Base-by-base conservation (phyloP, 257 asterid species). In the Ilex asprella region DNA sequence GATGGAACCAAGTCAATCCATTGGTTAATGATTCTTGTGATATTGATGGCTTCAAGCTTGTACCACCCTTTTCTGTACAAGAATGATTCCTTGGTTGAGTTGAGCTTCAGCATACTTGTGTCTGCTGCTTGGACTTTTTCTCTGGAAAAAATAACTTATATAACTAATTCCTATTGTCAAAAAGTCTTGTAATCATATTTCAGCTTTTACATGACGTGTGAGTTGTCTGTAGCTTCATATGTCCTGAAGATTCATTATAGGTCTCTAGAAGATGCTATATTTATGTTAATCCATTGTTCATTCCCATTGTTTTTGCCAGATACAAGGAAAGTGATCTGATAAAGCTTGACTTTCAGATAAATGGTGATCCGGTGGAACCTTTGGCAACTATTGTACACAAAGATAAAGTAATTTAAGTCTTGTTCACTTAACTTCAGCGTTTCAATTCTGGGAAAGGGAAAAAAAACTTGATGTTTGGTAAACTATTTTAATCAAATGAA, bases 301-400 rank as follows among this genome's bases (percentile, higher is more conserved):
- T 12, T 21, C 46, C 16, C 9, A 1, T 14, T 56, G 47, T 63
- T 54, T 66, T 62, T 70, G 72, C 53, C 87, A 93, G 99, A 80
- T 89, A 89, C 58, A 82, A 59, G 73, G 93, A 86, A 76, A 89
- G 89, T 77, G 91, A 93, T 76, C 73, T 93, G 62, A 78, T 89
- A 74, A 92, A 89, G 91, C 99, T 89, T 65, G 99, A 93, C 78
- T 87, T 93, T 81, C 91, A 83, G 75, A 93, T 93, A 58, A 87
- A 78, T 60, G 95, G 96, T 61, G 99, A 93, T 10, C 79, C 76
- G n/a, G 97, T 93, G 73, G 99, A 93, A 72, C 99, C 99, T 61
- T 82, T 93, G 63, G 89, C 99, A 32, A 93, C 97, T 68, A 93
- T 93, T 61, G 99, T 93, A 53, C 99, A 93, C 62, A 93, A 82